phyloP scores from a whole-genome alignment of 2,329 filamentous ascomycete species.

The Trichoderma semiorbis region DNA sequence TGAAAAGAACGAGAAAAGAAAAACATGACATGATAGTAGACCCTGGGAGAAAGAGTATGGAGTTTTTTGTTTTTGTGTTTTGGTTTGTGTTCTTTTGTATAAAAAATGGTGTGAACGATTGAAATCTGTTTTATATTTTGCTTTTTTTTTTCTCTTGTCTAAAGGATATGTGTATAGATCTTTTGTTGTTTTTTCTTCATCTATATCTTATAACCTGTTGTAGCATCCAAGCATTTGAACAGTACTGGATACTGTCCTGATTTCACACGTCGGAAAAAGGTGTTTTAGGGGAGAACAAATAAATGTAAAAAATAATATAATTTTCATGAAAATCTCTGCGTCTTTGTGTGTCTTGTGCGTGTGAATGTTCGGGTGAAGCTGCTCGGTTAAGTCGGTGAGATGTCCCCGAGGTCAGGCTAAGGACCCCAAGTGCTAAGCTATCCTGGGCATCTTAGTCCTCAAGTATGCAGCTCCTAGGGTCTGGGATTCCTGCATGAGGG shows the following conservation, averaged over 20 bases:
- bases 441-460: neutral
- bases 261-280: neutral
- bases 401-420: neutral
- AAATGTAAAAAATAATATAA: conserved; percentile 6
- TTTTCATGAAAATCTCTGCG: neutral
- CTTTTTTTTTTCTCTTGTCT: neutral
- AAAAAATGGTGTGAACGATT: conserved; percentile 8
- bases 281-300: neutral
- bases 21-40: conserved; percentile 13
- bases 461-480: neutral
- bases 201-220: neutral
- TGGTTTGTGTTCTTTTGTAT: neutral
- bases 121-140: neutral
- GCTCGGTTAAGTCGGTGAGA: neutral
- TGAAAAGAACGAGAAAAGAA: neutral
- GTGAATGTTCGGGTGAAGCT: neutral
- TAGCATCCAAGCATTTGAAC: neutral
- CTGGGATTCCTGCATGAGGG: conserved; percentile 1
- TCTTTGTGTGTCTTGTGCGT: neutral
- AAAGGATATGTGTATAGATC: neutral
- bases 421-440: neutral
- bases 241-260: neutral
- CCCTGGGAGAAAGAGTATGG: neutral
- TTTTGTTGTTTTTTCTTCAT: neutral
- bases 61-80: neutral